These are phyloP conservation scores for Glarea lozoyensis DNA, from an alignment of 495 filamentous ascomycete species.

Conservation along the genomic window DNA sequence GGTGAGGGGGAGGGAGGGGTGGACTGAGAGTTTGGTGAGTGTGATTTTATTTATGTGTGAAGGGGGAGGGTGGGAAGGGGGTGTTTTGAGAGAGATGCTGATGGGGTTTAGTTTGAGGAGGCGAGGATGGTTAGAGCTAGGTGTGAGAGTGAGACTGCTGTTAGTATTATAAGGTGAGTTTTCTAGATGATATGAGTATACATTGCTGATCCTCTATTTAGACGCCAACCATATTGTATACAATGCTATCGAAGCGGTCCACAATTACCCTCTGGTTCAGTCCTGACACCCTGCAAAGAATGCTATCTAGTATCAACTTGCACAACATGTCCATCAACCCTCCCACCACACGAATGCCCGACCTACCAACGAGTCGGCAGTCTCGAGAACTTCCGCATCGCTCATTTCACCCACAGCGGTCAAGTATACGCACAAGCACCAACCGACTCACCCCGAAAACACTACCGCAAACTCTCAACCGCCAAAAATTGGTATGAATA, in stretches of 20 bases:
- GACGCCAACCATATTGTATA: constrained; percentile 6
- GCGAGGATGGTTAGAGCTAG: too few relatives aligned
- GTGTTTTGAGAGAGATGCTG: too few relatives aligned
- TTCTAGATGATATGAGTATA: neutral
- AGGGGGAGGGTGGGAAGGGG: too few relatives aligned
- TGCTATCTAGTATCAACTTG: constrained; percentile 8
- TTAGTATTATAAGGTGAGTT: constrained; percentile 2
- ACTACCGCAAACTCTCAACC: constrained; percentile 8
- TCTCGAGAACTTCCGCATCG: constrained; percentile 4
- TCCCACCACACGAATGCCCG: constrained; percentile 1
- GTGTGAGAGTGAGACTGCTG: constrained; percentile 6
- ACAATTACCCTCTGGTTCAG: constrained; percentile 3
- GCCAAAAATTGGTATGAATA: constrained; percentile 8
- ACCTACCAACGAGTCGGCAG: constrained; percentile 5
- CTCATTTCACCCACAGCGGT: constrained; percentile 1
- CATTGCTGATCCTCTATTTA: neutral
- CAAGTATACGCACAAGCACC: constrained; percentile 1
- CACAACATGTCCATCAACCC: constrained; percentile 8
- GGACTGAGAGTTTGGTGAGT: constrained; percentile 1
- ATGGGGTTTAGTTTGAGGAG: too few relatives aligned
- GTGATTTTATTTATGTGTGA: too few relatives aligned
- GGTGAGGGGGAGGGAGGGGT: constrained; percentile 6
- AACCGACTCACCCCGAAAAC: constrained; percentile 4
- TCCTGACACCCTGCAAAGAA: constrained; percentile 3
- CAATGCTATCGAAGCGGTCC: constrained; percentile 9